Base-by-base conservation (phyloP, 2,329 filamentous ascomycete genomes). In the Paracoccidioides lutzii region DNA sequence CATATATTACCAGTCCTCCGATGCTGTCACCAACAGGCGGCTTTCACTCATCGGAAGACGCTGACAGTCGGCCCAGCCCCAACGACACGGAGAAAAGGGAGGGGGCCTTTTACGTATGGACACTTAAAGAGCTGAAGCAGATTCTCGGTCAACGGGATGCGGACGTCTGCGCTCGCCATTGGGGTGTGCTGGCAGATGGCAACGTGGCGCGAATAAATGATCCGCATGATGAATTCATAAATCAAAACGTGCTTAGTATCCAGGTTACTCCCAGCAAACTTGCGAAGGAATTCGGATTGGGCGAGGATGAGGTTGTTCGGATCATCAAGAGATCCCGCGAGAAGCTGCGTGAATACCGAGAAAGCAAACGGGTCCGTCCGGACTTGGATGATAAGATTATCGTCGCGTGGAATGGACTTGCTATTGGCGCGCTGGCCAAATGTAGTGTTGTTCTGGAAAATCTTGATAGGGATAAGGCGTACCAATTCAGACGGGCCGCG, bases 81-180 rank as follows among this genome's bases (percentile, higher is more conserved):
- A 82, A 83, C 1, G 89, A 94, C 63, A 79, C 77, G 4, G 87
- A 94, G 54, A 90, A 90, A 75, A 81, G 87, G 38, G 90, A 97
- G 70, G 93, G 93, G 0, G 91, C 90, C 0, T 97, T 88, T 67
- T 96, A 97, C 64, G 81, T 96, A 3, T 98, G 91, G 91, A 95
- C 90, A 0, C 75, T 85, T 53, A 86, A 89, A 53, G 90, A 97
- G 66, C 85, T 97, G 58, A 84, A 90, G 58, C 79, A 82, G 9
- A 81, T 94, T 2, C 77, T 96, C 1, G 82, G 82, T 2, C 76
- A 80, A 3, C 78, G 83, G 43, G 82, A 87, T 57, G 84, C 84
- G 28, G 81, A 84, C 2, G 81, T 95, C 14, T 83, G 88, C 35
- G 88, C 89, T 0, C 82, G 82, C 4, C 88, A 95, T 69, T 97